Conservation (phyloP, 257 asterid genomes). For the Jacaranda mimosifolia region DNA sequence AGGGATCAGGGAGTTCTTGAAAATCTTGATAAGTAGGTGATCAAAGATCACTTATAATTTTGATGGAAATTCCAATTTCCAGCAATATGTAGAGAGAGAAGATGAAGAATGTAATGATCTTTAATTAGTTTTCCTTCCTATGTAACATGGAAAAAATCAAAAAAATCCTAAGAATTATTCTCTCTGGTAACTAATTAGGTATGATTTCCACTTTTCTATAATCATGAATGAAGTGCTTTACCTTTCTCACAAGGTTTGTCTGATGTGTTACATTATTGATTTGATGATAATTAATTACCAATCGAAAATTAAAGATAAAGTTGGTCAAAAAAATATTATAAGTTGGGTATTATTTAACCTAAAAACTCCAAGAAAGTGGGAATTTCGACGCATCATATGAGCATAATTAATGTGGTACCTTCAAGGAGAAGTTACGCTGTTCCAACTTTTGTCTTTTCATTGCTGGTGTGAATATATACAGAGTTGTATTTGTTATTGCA, state of each 20-base stretch:
- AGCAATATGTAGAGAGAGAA: slow-evolving; percentile 2
- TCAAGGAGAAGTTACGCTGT: slow-evolving; percentile 43
- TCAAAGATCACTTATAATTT: slow-evolving; percentile 51
- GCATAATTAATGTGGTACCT: slow-evolving; percentile 33
- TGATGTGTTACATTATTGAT: slow-evolving; percentile 10
- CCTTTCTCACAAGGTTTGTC: slow-evolving; percentile 41
- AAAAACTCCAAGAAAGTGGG: slow-evolving; percentile 51
- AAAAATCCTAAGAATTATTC: too few relatives aligned
- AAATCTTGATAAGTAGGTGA: slow-evolving; percentile 30
- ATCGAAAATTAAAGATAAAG: background rate
- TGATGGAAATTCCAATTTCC: slow-evolving; percentile 29
- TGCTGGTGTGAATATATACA: background rate
- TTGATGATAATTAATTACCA: background rate
- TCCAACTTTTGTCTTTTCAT: slow-evolving; percentile 33
- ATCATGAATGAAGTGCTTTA: slow-evolving; percentile 35
- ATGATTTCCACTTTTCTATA: slow-evolving; percentile 3
- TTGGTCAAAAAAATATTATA: background rate
- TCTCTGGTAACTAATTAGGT: background rate
- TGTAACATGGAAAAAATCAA: slow-evolving; percentile 29
- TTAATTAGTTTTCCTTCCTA: background rate
- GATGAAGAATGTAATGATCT: background rate
- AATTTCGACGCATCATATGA: slow-evolving; percentile 37
- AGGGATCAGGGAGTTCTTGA: background rate
- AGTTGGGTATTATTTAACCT: slow-evolving; percentile 8
- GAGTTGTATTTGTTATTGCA: slow-evolving; percentile 23